phyloP scores from a whole-genome alignment of 176 grass and related monocot species.

The Oryza glumipatula region DNA sequence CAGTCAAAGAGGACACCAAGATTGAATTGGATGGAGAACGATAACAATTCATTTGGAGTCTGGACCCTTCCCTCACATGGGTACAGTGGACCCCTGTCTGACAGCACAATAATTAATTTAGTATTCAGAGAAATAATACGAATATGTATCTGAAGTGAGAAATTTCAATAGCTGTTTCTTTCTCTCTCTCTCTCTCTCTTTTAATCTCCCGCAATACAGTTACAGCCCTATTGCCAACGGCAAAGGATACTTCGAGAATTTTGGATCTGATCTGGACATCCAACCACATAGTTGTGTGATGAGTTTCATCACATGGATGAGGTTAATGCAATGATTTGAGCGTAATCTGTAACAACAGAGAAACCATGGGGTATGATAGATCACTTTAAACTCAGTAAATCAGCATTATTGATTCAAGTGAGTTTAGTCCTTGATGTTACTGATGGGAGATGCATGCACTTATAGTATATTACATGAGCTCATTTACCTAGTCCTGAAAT shows the following conservation, averaged over 20 bases:
- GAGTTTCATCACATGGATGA: neutral
- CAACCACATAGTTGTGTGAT: slow-evolving; percentile 6
- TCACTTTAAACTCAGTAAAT: neutral
- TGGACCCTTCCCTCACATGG: slow-evolving; percentile 39
- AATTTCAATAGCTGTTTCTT: neutral
- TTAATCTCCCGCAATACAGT: neutral
- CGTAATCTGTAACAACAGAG: slow-evolving; percentile 2
- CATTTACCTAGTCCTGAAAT: slow-evolving; percentile 16
- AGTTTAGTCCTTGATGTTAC: neutral
- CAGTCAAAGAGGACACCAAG: neutral
- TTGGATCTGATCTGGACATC: neutral
- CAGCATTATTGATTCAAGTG: neutral
- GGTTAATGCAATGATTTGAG: slow-evolving; percentile 4
- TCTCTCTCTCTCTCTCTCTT: neutral
- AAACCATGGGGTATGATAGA: neutral
- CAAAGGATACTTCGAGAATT: neutral
- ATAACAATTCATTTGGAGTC: neutral
- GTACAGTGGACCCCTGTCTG: neutral
- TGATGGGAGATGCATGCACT: neutral
- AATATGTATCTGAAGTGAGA: slow-evolving; percentile 3
- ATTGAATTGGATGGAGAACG: neutral
- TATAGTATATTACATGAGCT: neutral
- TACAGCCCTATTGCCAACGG: neutral
- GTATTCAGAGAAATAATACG: neutral
- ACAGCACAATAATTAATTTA: neutral